Conservation (phyloP, 768 basidiomycete species). For the Trametes coccinea region DNA sequence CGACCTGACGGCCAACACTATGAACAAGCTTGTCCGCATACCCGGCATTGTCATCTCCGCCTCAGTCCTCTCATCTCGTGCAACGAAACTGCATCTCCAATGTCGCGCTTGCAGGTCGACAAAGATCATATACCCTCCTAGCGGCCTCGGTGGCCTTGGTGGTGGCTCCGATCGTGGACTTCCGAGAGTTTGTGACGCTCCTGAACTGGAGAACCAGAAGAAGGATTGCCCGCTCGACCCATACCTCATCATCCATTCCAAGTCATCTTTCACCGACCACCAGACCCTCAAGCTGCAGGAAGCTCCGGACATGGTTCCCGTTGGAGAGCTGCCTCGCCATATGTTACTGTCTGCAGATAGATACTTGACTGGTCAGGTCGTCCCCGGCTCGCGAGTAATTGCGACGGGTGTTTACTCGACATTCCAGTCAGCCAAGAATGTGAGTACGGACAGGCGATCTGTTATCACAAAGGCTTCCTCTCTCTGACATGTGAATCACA, state of each 20-base stretch:
- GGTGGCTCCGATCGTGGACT: slow-evolving; percentile 82
- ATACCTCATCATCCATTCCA: slow-evolving; percentile 92
- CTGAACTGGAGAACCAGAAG: slow-evolving; percentile 75
- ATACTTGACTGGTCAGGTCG: slow-evolving; percentile 88
- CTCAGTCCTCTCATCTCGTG: slow-evolving; percentile 88
- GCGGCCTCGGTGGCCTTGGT: slow-evolving; percentile 84
- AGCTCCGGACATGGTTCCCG: slow-evolving; percentile 99
- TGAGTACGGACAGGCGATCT: slow-evolving; percentile 36
- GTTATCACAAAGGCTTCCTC: no score
- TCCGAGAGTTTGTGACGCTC: slow-evolving; percentile 85
- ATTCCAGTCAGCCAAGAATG: slow-evolving; percentile 86
- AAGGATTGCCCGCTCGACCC: slow-evolving; percentile 97
- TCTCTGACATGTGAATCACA: slow-evolving; percentile 28
- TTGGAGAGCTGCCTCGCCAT: slow-evolving; percentile 95
- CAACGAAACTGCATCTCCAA: slow-evolving; percentile 88
- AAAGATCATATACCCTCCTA: slow-evolving; percentile 74
- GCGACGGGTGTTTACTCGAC: slow-evolving; percentile 98
- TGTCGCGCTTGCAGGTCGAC: slow-evolving; percentile 87
- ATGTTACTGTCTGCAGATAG: slow-evolving; percentile 91
- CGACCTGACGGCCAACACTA: slow-evolving; percentile 88
- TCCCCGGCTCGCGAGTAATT: slow-evolving; percentile 93
- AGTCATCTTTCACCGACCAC: slow-evolving; percentile 93
- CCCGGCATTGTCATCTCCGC: slow-evolving; percentile 99
- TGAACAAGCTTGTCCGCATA: slow-evolving; percentile 94
- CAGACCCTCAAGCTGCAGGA: slow-evolving; percentile 97